Base-by-base conservation (phyloP, 495 filamentous ascomycete genomes). In the Annulohypoxylon nitens region DNA sequence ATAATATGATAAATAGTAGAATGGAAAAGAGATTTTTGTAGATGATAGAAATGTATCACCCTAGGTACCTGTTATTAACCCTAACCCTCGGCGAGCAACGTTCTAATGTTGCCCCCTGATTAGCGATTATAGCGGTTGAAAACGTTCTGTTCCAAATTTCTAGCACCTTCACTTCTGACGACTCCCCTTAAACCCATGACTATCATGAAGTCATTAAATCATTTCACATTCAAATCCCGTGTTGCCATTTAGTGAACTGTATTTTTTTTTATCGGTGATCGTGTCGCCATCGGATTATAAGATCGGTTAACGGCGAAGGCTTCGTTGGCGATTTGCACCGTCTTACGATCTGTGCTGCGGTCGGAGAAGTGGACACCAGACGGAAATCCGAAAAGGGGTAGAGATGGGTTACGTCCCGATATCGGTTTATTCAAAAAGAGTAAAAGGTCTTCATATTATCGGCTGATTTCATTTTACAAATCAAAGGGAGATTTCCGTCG, bases 371-470 rank as follows among this genome's bases (percentile, higher is more conserved):
- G 48, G 5, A 25, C 8, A 26, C 48, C 50, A n/a, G 7, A 33
- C 23, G 25, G 48, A 26, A 25, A 33, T 12, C 25, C 12, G 50
- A 51, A 51, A 26, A 7, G 50, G 50, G 50, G 11, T 1, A 14
- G 25, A 1, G 25, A 33, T 3, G 10, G 48, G 23, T 53, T 26
- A 53, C 48, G 48, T 53, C 48, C 48, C 20, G 23, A 53, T 54
- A 54, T 54, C 50, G 25, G 25, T 2, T 16, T 11, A 54, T 54
- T 54, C 25, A 4, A 54, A 54, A 51, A 47, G 43, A 18, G 43
- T 20, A 47, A 47, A 47, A 47, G 43, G 43, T 20, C n/a, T 47
- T 20, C 43, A 20, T 8, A 51, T 51, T 14, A 51, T 26, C 23
- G 20, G 4, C 23, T 51, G 23, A 26, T 26, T 26, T 7, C 45